A percentile compares a stretch with the other conserved stretches of the same genome.
phyloP scores from a whole-genome alignment of 78 protist genomes.

The Planoprotostelium fungivorum region DNA sequence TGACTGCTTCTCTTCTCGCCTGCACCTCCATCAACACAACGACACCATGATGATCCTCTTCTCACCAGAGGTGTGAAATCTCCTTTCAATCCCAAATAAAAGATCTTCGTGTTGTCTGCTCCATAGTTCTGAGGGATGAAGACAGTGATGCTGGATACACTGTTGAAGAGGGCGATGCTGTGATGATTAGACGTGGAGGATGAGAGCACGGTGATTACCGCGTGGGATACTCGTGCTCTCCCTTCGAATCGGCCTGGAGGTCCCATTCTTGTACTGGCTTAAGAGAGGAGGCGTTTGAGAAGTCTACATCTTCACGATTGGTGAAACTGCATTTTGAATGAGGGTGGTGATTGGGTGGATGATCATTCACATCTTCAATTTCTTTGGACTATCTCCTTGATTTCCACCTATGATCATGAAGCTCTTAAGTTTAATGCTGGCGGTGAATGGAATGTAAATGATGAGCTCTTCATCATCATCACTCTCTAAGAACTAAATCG shows the following conservation, averaged over 20 bases:
- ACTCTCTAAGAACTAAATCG: constrained; percentile 36
- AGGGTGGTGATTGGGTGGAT: neutral
- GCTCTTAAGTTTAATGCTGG: constrained; percentile 36
- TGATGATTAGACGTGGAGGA: neutral
- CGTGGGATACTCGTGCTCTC: constrained; percentile 35
- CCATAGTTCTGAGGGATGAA: constrained; percentile 47
- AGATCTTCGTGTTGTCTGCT: constrained; percentile 35
- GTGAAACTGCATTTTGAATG: constrained; percentile 13
- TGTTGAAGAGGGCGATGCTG: constrained; percentile 41
- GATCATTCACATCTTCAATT: constrained; percentile 30
- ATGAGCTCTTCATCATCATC: constrained; percentile 48
- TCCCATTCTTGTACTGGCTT: constrained; percentile 58
- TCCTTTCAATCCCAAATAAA: constrained; percentile 51
- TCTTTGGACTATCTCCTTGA: constrained; percentile 32
- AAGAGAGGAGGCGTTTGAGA: constrained; percentile 18
- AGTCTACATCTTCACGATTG: constrained; percentile 46
- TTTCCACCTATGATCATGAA: constrained; percentile 54
- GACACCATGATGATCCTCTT: neutral
- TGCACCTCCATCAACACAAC: neutral
- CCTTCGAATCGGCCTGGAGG: constrained; percentile 43
- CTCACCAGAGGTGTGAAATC: constrained; percentile 21
- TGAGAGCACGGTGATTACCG: constrained; percentile 10
- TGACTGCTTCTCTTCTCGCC: constrained; percentile 41
- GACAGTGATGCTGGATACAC: constrained; percentile 27
- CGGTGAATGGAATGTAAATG: constrained; percentile 59